Base-by-base conservation (phyloP, 306 rosid species). In the Gastrolobium villosum region DNA sequence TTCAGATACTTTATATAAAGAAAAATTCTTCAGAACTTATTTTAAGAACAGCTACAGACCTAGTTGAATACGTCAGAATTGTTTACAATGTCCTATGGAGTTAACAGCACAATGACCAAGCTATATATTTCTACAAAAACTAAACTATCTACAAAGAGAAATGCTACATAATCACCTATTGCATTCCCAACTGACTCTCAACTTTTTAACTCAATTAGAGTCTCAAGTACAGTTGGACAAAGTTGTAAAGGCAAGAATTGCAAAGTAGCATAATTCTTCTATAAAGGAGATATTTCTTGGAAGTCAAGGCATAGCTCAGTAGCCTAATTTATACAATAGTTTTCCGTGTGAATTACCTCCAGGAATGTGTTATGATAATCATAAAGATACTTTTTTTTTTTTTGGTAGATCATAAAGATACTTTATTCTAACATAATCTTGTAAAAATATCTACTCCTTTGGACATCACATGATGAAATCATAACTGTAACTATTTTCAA, bases 361-460 rank as follows among this genome's bases (percentile, higher is more conserved):
- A 28, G 50, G 40, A 46, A 36, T 20, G 45, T 6, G 35, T 37
- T 59, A 55, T 35, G 55, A 5, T 13, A 68, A 44, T 52, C 54
- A 50, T 6, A 53, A 67, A 1, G 50, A 77, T 46, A 28, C 34
- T 73, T 73, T 66, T n/a, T n/a, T n/a, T n/a, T n/a, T n/a, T n/a
- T n/a, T n/a, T n/a, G n/a, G n/a, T n/a, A n/a, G n/a, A 44, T 52
- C 54, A 50, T 6, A 53, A 67, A 1, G 50, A 77, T 46, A 28
- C 34, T 73, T 73, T 66, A 54, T 70, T 75, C 40, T n/a, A 28
- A 62, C 37, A 35, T 13, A 59, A 32, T 49, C 79, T 54, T 31
- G 37, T 63, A 65, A 7, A 14, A 59, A 72, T 72, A 70, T 44
- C 5, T 3, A 79, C 69, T 54, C 79, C 62, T 13, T 43, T 53